Evolutionary conservation across 2,329 filamentous ascomycete species (phyloP), one percentile per base, ranked within the genome.

Genomic region (Cladosporium sp.): DNA sequence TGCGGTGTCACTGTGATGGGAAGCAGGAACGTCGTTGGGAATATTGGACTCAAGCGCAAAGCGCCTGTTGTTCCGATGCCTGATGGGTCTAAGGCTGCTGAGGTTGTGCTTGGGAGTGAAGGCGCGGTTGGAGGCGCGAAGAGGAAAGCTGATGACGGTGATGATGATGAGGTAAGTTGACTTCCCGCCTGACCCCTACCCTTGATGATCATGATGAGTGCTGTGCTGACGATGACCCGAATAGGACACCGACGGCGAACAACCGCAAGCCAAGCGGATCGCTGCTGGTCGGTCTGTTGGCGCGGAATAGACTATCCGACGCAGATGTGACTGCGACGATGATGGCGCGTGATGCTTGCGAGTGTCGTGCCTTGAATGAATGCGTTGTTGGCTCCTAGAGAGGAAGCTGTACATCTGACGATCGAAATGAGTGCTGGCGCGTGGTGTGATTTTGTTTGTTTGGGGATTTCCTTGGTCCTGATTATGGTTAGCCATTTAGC

Each of bases 1-100:
- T 77, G 75, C 66, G 76, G 77, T 30, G 68, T 77, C 32, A 74
- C 69, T 2, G 70, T 77, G 26, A 63, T 72, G 12, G 75, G 74
- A 0, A 71, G 76, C 63, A 65, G 72, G 38, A 77, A 77, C 61
- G 74, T 76, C 7, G 68, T 76, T 26, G 75, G 76, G 3, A 71
- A 71, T 54, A 68, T 74, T 2, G 71, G 69, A 1, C 21, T 76
- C 59, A 74, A 70, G 65, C 72, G 71, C 11, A 76, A 70, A 66
- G 63, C 54, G 14, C 51, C 61, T 15, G 44, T 52, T 8, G 44
- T 52, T 8, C 5, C 47, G 4, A 54, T 32, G 32, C 24, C 10
- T 10, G 34, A 65, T 12, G 55, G 55, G 7, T 30, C 51, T 10
- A 54, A 44, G 4, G 34, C 51, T 58, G 67, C 67, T 8, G 65